Conservation (phyloP, 106 monocot species). For the Allium fistulosum region DNA sequence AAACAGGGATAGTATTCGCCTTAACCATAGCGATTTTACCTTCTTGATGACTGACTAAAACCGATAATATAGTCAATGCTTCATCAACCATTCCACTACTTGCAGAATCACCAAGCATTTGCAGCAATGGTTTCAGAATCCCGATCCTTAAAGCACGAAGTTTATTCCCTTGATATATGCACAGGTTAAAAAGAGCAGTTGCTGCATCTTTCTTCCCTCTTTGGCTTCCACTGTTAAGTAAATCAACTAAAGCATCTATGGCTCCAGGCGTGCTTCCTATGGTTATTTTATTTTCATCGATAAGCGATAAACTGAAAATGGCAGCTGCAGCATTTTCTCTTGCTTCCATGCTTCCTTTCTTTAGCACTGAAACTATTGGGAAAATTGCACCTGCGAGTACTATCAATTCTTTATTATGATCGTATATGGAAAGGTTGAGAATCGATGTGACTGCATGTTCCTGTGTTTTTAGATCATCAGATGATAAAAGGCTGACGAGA, state of each 20-base stretch:
- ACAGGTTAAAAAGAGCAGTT: constrained; percentile 92
- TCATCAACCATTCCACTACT: constrained; percentile 57
- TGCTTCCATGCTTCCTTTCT: constrained; percentile 70
- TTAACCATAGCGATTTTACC: constrained; percentile 47
- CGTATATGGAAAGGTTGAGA: constrained; percentile 65
- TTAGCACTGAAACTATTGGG: constrained; percentile 58
- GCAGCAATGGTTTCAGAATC: constrained; percentile 7
- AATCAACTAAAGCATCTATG: constrained; percentile 65
- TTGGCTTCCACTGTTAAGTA: constrained; percentile 54
- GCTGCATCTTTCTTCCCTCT: constrained; percentile 91
- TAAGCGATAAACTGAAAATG: constrained; percentile 74
- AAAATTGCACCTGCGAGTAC: constrained; percentile 67
- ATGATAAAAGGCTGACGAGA: constrained; percentile 37
- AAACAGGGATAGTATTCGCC: constrained; percentile 41
- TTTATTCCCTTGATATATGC: constrained; percentile 49
- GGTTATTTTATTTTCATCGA: constrained; percentile 82
- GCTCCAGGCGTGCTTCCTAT: constrained; percentile 81
- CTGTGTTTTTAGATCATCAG: constrained; percentile 47
- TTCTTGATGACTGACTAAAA: constrained; percentile 55
- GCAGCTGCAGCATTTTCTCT: constrained; percentile 93
- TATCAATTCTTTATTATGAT: constrained; percentile 64
- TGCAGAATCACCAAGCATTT: constrained; percentile 10
- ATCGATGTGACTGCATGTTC: constrained; percentile 70
- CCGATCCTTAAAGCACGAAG: constrained; percentile 12
- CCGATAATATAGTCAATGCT: constrained; percentile 58